A percentile compares a stretch with the other conserved stretches of the same genome.
Conservation (phyloP, 495 filamentous ascomycete species). For the Aspergillus affinis region DNA sequence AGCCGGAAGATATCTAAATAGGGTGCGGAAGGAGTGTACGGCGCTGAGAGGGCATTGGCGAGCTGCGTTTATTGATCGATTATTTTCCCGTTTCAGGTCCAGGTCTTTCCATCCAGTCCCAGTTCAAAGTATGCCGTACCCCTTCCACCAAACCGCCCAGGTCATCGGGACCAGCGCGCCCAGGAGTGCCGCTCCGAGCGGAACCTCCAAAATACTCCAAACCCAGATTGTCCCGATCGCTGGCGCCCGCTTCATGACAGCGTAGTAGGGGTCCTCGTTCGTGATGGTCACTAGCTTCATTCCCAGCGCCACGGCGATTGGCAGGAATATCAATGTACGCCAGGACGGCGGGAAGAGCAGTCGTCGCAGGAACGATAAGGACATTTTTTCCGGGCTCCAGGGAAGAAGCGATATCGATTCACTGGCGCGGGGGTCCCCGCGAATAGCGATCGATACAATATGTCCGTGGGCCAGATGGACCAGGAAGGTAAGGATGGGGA, state of each 20-base stretch:
- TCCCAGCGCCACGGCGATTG: conserved; percentile 64
- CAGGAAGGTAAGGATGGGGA: conserved; percentile 44
- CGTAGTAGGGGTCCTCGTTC: conserved; percentile 76
- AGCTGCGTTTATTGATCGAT: too few species aligned
- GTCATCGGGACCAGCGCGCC: conserved; percentile 51
- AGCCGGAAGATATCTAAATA: too few species aligned
- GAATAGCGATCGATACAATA: conserved; percentile 31
- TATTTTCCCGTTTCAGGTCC: too few species aligned
- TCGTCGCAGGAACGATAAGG: conserved; percentile 30
- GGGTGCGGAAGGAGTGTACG: too few species aligned
- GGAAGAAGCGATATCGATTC: conserved; percentile 30
- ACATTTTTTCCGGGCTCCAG: conserved; percentile 31
- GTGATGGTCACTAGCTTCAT: conserved; percentile 78
- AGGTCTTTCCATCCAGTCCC: neutral
- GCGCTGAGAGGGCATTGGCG: too few species aligned
- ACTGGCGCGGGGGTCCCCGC: neutral
- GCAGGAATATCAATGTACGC: conserved; percentile 38
- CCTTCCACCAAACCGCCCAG: conserved; percentile 68
- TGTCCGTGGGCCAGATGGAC: conserved; percentile 50
- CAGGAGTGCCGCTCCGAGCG: conserved; percentile 62
- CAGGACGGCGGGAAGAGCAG: conserved; percentile 37
- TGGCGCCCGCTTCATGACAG: conserved; percentile 88
- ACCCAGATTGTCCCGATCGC: conserved; percentile 90
- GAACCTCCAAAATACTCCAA: conserved; percentile 87
- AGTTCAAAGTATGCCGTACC: conserved; percentile 56